phyloP scores from a whole-genome alignment of 352 stramenopile genomes.

The Phytophthora colocasiae region DNA sequence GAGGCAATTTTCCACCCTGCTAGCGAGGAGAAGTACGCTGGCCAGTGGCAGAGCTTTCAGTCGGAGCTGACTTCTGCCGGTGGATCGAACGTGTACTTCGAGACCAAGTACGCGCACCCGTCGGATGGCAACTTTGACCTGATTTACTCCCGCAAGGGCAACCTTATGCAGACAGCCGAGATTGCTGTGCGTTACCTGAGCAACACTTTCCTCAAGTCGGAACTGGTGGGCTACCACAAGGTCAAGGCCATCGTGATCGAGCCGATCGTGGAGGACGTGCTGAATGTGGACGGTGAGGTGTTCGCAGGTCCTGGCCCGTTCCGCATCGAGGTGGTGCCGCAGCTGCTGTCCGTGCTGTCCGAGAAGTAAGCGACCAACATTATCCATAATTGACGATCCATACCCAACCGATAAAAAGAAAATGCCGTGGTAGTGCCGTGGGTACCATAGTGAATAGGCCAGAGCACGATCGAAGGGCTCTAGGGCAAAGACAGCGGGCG shows the following conservation, averaged over 20 bases:
- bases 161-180: constrained; percentile 49
- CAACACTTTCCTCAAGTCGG: constrained; percentile 64
- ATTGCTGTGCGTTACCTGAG: constrained; percentile 61
- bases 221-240: constrained; percentile 78
- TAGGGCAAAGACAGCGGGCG: constrained; percentile 11
- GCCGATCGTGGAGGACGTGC: constrained; percentile 57
- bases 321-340: constrained; percentile 77
- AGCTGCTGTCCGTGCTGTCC: constrained; percentile 73
- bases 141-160: constrained; percentile 73
- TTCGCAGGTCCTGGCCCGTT: constrained; percentile 68
- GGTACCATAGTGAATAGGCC: constrained; percentile 20
- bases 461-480: constrained; percentile 37
- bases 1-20: constrained; percentile 66
- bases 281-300: constrained; percentile 84
- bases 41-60: constrained; percentile 58
- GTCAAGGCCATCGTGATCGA: constrained; percentile 83
- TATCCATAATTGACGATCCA: constrained; percentile 36
- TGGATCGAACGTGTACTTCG: constrained; percentile 83
- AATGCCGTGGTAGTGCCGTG: constrained; percentile 22
- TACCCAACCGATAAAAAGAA: constrained; percentile 25
- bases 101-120: constrained; percentile 81
- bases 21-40: constrained; percentile 65
- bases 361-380: constrained; percentile 63
- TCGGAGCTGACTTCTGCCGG: constrained; percentile 63
- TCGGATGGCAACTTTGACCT: constrained; percentile 85